Evolutionary conservation across 164 flowering plant species (phyloP).

Genomic region (Euptelea pleiosperma): DNA sequence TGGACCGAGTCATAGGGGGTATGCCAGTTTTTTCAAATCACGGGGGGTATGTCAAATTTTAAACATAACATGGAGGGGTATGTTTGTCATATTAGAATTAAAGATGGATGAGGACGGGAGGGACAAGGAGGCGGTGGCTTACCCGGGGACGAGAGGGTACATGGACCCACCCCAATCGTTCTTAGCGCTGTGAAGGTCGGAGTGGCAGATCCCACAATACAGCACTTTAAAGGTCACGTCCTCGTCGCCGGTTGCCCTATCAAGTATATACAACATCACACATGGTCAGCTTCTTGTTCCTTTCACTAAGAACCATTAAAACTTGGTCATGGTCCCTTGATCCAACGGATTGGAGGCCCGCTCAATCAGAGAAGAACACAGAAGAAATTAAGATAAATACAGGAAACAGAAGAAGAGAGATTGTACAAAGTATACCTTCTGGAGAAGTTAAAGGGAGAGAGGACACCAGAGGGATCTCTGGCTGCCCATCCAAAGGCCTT

Average conservation of each 20-base stretch:
- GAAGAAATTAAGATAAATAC: not conserved
- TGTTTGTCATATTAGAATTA: too few relatives aligned
- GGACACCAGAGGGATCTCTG: constrained; percentile 22
- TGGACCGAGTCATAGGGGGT: too few relatives aligned
- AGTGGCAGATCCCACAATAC: constrained; percentile 55
- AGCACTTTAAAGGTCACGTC: constrained; percentile 50
- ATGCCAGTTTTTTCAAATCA: too few relatives aligned
- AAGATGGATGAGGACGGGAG: too few relatives aligned
- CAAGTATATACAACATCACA: too few relatives aligned
- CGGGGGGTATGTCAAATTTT: too few relatives aligned
- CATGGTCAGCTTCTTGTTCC: too few relatives aligned
- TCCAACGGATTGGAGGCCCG: too few relatives aligned
- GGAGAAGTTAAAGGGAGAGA: constrained; percentile 26
- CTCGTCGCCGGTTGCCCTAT: constrained; percentile 39
- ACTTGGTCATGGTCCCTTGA: too few relatives aligned
- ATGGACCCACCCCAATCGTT: constrained; percentile 45
- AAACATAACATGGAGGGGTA: too few relatives aligned
- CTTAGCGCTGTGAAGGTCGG: constrained; percentile 44
- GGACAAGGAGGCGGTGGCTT: too few relatives aligned
- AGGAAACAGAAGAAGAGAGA: not conserved
- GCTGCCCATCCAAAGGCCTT: constrained; percentile 28
- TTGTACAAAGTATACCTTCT: constrained; percentile 14
- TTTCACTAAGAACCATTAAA: too few relatives aligned
- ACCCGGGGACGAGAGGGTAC: constrained; percentile 20
- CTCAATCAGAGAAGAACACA: not conserved